Conservation (phyloP, 2,329 filamentous ascomycete genomes). For the Pestalotiopsis sp. region DNA sequence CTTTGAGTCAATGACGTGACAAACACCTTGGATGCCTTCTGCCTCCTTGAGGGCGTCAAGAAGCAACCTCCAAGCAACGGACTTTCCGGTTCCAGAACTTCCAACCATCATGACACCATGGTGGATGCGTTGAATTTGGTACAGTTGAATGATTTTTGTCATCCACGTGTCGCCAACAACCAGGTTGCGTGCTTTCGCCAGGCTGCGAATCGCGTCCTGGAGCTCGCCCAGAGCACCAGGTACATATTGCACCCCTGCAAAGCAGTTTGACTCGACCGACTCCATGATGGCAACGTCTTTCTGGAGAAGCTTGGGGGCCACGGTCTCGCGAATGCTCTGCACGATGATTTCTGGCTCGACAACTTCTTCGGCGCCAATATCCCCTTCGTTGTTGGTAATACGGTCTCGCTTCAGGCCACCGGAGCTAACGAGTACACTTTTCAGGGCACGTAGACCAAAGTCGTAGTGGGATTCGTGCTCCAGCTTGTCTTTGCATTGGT, state of each 20-base stretch:
- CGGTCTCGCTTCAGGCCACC: slow-evolving; percentile 91
- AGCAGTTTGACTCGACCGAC: slow-evolving; percentile 79
- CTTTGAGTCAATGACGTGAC: slow-evolving; percentile 97
- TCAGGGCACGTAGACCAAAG: slow-evolving; percentile 94
- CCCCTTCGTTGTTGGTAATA: slow-evolving; percentile 59
- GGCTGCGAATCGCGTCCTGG: slow-evolving; percentile 77
- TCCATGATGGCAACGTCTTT: slow-evolving; percentile 89
- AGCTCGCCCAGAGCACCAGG: slow-evolving; percentile 83
- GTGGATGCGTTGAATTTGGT: slow-evolving; percentile 96
- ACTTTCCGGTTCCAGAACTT: slow-evolving; percentile 96
- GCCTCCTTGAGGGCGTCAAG: slow-evolving; percentile 89
- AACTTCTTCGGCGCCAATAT: slow-evolving; percentile 67
- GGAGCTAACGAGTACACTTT: slow-evolving; percentile 97
- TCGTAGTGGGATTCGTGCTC: slow-evolving; percentile 99
- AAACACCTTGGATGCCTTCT: slow-evolving; percentile 90
- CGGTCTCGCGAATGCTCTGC: slow-evolving; percentile 97
- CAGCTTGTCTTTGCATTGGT: slow-evolving; percentile 77
- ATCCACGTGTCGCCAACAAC: slow-evolving; percentile 95
- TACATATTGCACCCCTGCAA: slow-evolving; percentile 91
- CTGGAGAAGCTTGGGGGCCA: slow-evolving; percentile 94
- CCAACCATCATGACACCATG: slow-evolving; percentile 99
- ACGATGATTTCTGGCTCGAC: slow-evolving; percentile 98
- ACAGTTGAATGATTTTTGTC: slow-evolving; percentile 94
- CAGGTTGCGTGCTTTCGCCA: slow-evolving; percentile 83
- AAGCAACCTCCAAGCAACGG: slow-evolving; percentile 89